Base-by-base conservation (phyloP, 1,284 basidiomycete species). In the Moesziomyces sp. region DNA sequence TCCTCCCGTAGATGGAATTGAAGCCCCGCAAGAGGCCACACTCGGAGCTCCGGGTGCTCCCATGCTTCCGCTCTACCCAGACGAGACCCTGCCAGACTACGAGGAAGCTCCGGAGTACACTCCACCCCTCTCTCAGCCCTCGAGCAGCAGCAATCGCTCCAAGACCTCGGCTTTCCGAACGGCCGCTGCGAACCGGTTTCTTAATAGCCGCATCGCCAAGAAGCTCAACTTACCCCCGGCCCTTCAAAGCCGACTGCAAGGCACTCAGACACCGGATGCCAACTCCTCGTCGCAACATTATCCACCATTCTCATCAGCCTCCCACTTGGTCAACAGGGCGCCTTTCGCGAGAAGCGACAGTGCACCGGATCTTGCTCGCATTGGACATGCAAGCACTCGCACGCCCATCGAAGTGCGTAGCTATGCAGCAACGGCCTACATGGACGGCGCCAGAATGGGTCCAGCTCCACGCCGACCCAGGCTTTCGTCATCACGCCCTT, bases 71-170 rank as follows among this genome's bases (percentile, higher is more conserved):
- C 57, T 68, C 10, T 74, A 66, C 28, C 58, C 62, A 6, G 55
- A 59, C 19, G 72, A 70, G 30, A 34, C 56, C 0, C 35, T 74
- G 26, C 72, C 72, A 21, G 21, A n/a, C 40, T 74, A 70, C 26
- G 66, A 70, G 35, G 66, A 74, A 23, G 72, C 66, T 1, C 72
- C 66, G 18, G 62, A 55, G 18, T 70, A 74, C 21, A 70, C 66
- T 9, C 72, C 72, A 0, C 58, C 71, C 5, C 50, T 64, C 10
- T 46, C 71, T 13, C 51, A 58, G 18, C 38, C 59, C 13, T 50
- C 58, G 3, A 21, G 43, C 13, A 61, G 60, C 46, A 42, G 24
- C 13, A 52, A 50, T 40, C 65, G 66, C 46, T 66, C 63, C 43
- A 60, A 69, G 44, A 61, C 71, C 0, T 44, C 58, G 0, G 56